Percentiles rank a stretch among this genome's conserved stretches.
Conservation (phyloP, 805 yeast species). For the Yamadazyma olivae region DNA sequence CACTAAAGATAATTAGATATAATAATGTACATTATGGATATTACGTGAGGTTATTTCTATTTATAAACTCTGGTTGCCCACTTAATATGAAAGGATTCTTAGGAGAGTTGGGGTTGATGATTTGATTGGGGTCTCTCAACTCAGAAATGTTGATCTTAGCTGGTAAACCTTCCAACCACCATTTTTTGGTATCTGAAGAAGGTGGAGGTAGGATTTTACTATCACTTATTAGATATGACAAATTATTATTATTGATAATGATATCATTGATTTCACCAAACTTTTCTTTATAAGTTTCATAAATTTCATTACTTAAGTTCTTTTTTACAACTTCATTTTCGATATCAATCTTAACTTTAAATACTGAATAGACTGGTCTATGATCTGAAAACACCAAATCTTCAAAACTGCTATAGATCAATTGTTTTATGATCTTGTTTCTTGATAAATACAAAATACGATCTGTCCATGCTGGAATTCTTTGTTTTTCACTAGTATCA, state of each 20-base stretch:
- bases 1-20: no score
- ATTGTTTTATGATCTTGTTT: slow-evolving; percentile 56
- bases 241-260: slow-evolving; percentile 22
- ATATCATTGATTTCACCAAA: slow-evolving; percentile 43
- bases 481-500: slow-evolving; percentile 87
- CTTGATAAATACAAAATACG: slow-evolving; percentile 63
- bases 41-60: neutral
- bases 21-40: no score
- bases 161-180: slow-evolving; percentile 85
- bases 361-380: slow-evolving; percentile 80
- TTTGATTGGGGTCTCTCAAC: slow-evolving; percentile 31
- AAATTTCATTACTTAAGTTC: slow-evolving; percentile 54
- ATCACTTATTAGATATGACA: slow-evolving; percentile 19
- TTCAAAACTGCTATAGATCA: slow-evolving; percentile 56
- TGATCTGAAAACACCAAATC: slow-evolving; percentile 78
- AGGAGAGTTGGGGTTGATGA: slow-evolving; percentile 68
- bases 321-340: slow-evolving; percentile 61
- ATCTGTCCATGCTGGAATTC: slow-evolving; percentile 99
- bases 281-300: slow-evolving; percentile 49
- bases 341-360: slow-evolving; percentile 59
- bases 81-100: slow-evolving; percentile 69
- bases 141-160: slow-evolving; percentile 63
- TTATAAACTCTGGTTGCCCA: slow-evolving; percentile 51
- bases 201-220: slow-evolving; percentile 75
- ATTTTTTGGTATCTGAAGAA: slow-evolving; percentile 71